Evolutionary conservation across 164 flowering plant genomes (phyloP).

Genomic region (Platanus orientalis): DNA sequence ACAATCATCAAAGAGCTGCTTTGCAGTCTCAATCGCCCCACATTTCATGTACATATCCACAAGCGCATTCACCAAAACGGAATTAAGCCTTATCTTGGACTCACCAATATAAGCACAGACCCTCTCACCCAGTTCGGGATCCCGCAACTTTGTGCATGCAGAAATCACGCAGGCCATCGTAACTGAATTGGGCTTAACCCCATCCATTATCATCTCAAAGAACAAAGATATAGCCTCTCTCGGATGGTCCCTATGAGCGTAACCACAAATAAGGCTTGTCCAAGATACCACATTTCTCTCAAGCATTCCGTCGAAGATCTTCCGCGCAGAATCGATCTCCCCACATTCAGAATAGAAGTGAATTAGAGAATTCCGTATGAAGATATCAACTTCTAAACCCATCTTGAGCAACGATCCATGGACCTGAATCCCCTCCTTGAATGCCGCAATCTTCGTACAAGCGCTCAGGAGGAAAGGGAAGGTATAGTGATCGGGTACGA

Average conservation of each 20-base stretch:
- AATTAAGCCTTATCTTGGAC: constrained; percentile 27
- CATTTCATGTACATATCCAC: constrained; percentile 74
- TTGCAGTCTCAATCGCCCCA: constrained; percentile 36
- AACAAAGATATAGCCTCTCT: constrained; percentile 52
- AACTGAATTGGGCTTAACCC: constrained; percentile 42
- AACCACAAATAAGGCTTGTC: constrained; percentile 62
- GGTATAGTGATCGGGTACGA: constrained; percentile 43
- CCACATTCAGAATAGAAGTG: constrained; percentile 49
- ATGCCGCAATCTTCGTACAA: constrained; percentile 33
- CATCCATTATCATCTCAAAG: constrained; percentile 40
- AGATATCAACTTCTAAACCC: constrained; percentile 41
- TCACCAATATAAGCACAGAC: constrained; percentile 30
- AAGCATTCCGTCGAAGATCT: constrained; percentile 52
- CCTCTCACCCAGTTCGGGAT: constrained; percentile 36
- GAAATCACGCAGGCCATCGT: constrained; percentile 58
- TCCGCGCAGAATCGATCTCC: constrained; percentile 27
- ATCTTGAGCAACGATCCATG: constrained; percentile 43
- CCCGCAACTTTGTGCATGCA: constrained; percentile 56
- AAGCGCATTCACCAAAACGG: constrained; percentile 42
- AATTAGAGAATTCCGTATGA: constrained; percentile 44
- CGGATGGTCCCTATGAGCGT: constrained; percentile 23
- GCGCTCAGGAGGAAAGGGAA: constrained; percentile 49
- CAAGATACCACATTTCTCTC: constrained; percentile 64
- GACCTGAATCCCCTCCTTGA: constrained; percentile 40
- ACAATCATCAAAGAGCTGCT: constrained; percentile 37